Evolutionary conservation across 140 eudicot genomes (phyloP).

Genomic region (Bidens hawaiensis): DNA sequence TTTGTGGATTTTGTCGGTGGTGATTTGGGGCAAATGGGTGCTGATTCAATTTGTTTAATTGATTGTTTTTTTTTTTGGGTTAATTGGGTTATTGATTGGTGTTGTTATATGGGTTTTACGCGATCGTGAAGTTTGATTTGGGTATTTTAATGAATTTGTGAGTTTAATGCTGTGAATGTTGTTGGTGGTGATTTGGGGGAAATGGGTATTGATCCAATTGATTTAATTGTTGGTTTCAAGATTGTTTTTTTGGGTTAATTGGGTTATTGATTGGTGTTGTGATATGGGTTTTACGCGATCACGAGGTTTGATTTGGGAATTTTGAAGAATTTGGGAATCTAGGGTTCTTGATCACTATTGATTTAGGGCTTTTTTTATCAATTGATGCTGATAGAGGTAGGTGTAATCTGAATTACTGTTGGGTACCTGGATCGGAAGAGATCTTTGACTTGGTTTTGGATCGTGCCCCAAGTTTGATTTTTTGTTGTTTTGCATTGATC

Average conservation of each 20-base stretch:
- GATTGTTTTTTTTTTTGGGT: not conserved
- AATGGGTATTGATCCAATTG: too few species aligned
- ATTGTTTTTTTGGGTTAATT: not conserved
- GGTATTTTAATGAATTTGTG: too few species aligned
- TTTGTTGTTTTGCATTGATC: not conserved
- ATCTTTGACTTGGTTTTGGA: slow-evolving; percentile 13
- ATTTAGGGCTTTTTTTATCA: slow-evolving; percentile 12
- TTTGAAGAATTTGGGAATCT: slow-evolving; percentile 13
- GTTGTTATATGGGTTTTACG: slow-evolving; percentile 1
- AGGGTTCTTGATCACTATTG: slow-evolving; percentile 24
- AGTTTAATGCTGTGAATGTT: slow-evolving; percentile 15
- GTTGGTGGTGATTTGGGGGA: not conserved
- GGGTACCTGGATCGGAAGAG: not conserved
- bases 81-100: slow-evolving; percentile 17
- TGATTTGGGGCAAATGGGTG: slow-evolving; percentile 1
- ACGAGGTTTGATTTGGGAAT: not conserved
- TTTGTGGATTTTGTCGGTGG: too few species aligned
- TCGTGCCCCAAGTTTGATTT: not conserved
- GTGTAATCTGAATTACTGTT: not conserved
- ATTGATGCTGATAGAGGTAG: too few species aligned
- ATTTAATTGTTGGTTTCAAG: too few species aligned
- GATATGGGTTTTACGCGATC: slow-evolving; percentile 12
- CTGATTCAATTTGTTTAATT: not conserved
- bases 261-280: slow-evolving; percentile 10
- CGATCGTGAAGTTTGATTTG: slow-evolving; percentile 8